Evolutionary conservation across 2,329 filamentous ascomycete genomes (phyloP), one percentile per base, ranked within the genome.

Genomic region (Ophioceras dolichostomum): DNA sequence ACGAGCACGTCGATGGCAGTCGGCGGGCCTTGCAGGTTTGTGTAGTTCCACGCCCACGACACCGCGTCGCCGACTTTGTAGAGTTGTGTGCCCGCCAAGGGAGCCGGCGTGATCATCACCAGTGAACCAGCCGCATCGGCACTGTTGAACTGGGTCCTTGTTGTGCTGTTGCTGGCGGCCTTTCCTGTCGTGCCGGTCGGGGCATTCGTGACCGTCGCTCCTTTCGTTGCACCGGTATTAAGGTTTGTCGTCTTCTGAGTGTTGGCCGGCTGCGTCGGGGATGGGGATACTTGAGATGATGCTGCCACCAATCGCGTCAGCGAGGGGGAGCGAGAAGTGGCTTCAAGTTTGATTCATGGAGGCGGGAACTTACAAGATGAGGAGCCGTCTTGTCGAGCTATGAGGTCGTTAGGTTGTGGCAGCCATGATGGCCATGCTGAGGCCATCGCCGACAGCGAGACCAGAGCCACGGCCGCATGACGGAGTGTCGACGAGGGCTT

Each of bases 21-120:
- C 2, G 76, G 76, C 1, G 62, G 69, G 19, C 59, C 72, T 39
- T 65, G 60, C 21, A 81, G 54, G 32, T 67, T 68, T 4, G 76
- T 80, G 59, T 79, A 80, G 57, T 79, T 79, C 74, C 75, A 81
- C 33, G 58, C 65, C 55, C 71, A 75, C 12, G 73, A 79, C 31
- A 78, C 59, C 32, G 61, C 61, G 49, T 77, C 67, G 42, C 71
- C 69, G 42, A 79, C 73, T 49, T 73, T 73, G 64, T 72, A 78
- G 29, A 76, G 62, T 41, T 67, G 60, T 9, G 63, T 60, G 19
- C 61, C 59, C 10, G 56, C 51, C 3, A 59, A 62, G 6, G 61
- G 54, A 28, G 62, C 57, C 1, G 76, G 76, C 2, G 62, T 67
- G 32, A 70, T 46, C 61, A 79, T 69, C 33, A 61, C 57, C 27